Evolutionary conservation across 805 yeast species (phyloP), one percentile per base, ranked within the genome.

Genomic region (Candida broadrunensis): DNA sequence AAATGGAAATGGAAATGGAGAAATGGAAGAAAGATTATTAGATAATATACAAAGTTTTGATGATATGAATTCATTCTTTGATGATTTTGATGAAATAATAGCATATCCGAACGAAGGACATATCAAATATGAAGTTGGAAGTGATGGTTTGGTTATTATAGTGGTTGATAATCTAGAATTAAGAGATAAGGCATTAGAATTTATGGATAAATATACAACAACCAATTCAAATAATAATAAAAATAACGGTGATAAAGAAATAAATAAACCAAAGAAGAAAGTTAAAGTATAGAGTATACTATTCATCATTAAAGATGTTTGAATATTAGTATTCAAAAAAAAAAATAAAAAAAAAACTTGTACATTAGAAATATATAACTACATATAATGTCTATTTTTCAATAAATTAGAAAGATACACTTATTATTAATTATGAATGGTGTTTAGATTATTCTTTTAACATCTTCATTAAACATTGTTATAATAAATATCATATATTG

Each of bases 101-200:
- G 80, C 82, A 7, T 63, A 70, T 32, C 83, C 82, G 3, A 78
- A 78, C 47, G 78, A 77, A 45, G 75, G 71, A 4, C 67, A 70
- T 44, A 69, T 78, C 47, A 77, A 77, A 51, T 78, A 78, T 49
- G 83, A 78, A 45, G 81, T 77, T 2, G 82, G 83, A 3, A 74
- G 80, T 37, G 83, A 78, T 51, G 83, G 83, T 3, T 58, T 78
- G 40, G 78, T 78, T 41, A 77, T 78, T 41, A 67, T 78, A 21
- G 65, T 78, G n/a, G 81, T 75, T 25, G 77, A 73, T 44, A 60
- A 62, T 5, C 43, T 50, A 15, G 60, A 55, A 24, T 58, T 78
- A 48, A 65, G 62, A 44, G 56, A 56, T 15, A 53, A 52, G 25
- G 77, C 69, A 24, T 57, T 70, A 45, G 49, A 54, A 35, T 77